A percentile compares a stretch with the other conserved stretches of the same genome.
Conservation (phyloP, 1,284 basidiomycete species). For the Puccinia sorghi region DNA sequence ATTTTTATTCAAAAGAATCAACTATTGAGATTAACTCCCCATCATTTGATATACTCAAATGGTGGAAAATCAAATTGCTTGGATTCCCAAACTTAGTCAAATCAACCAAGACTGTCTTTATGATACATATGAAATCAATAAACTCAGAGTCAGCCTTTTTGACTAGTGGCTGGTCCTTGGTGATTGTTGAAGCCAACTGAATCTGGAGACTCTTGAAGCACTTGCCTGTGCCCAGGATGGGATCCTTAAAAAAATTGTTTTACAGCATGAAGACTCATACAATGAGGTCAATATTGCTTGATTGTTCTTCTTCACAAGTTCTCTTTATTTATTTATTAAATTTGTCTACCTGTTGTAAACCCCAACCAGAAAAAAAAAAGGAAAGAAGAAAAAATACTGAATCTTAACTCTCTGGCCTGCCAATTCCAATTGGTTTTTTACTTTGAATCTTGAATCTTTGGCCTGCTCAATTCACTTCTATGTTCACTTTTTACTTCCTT, state of each 20-base stretch:
- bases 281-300: too few species aligned
- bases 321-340: too few species aligned
- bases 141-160: not conserved
- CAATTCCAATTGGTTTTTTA: too few species aligned
- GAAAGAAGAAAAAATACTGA: too few species aligned
- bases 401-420: too few species aligned
- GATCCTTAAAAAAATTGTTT: not conserved
- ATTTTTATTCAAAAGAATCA: not conserved
- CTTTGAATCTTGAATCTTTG: too few species aligned
- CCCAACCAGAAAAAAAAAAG: too few species aligned
- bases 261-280: too few species aligned
- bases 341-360: too few species aligned
- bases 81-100: not conserved
- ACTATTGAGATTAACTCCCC: not conserved
- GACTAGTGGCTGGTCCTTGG: not conserved
- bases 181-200: not conserved
- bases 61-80: not conserved
- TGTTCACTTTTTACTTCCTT: too few species aligned
- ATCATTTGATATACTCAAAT: not conserved
- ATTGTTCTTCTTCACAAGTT: too few species aligned
- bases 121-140: conserved; percentile 6
- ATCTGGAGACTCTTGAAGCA: not conserved
- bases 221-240: not conserved
- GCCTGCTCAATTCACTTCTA: too few species aligned
- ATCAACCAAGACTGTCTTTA: not conserved